Conservation (phyloP, 108 stramenopile species). For the Cyclotella choctawhatcheeana region DNA sequence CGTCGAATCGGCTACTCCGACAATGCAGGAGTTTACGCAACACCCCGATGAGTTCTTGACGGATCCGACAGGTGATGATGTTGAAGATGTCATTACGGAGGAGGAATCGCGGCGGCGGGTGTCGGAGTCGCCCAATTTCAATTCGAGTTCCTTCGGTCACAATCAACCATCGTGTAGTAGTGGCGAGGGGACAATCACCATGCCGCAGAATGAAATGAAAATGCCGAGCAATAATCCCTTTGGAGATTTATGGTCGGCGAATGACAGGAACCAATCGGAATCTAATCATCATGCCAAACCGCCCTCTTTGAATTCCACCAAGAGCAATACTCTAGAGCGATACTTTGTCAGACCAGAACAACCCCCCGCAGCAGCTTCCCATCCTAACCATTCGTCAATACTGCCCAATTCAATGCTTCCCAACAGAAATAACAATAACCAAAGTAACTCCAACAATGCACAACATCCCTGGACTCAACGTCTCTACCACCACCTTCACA, state of each 20-base stretch:
- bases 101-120: not conserved
- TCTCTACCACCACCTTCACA: conserved; percentile 48
- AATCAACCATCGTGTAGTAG: not conserved
- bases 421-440: not conserved
- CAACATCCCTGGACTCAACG: conserved; percentile 45
- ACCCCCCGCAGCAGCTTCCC: not conserved
- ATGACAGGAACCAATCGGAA: not conserved
- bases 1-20: conserved; percentile 28
- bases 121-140: conserved; percentile 7
- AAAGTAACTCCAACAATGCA: not conserved
- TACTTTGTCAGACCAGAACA: conserved; percentile 2
- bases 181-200: not conserved
- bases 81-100: not conserved
- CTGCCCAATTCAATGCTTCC: not conserved
- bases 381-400: not conserved
- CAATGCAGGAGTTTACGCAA: conserved; percentile 11
- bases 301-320: not conserved
- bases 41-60: conserved; percentile 44
- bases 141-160: not conserved
- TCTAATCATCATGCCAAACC: conserved; percentile 1
- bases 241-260: conserved; percentile 33
- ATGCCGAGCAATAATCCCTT: conserved; percentile 30
- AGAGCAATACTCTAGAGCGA: not conserved
- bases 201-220: not conserved
- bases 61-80: conserved; percentile 26